A percentile compares a stretch with the other conserved stretches of the same genome.
These are phyloP conservation scores for Hypomontagnella submonticulosa DNA, from an alignment of 495 filamentous ascomycete species.

Conservation along the genomic window DNA sequence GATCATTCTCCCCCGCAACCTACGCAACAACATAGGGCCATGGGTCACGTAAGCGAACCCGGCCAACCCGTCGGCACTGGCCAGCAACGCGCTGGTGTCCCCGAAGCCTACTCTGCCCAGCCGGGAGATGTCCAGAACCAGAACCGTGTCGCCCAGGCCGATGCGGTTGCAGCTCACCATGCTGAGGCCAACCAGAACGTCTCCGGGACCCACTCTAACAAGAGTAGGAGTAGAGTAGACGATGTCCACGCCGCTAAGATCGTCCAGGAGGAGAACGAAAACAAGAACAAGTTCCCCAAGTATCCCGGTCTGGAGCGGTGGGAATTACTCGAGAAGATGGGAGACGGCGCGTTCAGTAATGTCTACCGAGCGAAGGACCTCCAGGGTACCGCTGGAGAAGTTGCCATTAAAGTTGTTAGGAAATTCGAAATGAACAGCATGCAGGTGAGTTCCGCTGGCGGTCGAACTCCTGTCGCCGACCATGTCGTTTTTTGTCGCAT, in stretches of 20 bases:
- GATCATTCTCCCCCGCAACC: conserved; percentile 67
- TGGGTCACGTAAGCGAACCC: conserved; percentile 61
- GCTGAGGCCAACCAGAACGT: conserved; percentile 50
- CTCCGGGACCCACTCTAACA: conserved; percentile 33
- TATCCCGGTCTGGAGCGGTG: conserved; percentile 95
- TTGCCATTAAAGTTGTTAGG: conserved; percentile 97
- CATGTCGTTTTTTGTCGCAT: conserved; percentile 43
- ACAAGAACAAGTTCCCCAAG: conserved; percentile 82
- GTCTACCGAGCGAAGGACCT: conserved; percentile 90
- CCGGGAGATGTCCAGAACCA: conserved; percentile 62
- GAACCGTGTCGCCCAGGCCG: conserved; percentile 73
- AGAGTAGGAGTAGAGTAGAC: conserved; percentile 64
- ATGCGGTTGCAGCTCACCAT: conserved; percentile 66
- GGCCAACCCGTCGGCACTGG: conserved; percentile 56
- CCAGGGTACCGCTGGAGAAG: conserved; percentile 74
- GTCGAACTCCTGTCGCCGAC: conserved; percentile 41
- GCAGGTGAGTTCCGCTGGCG: conserved; percentile 79
- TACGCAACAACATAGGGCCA: conserved; percentile 53
- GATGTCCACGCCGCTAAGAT: conserved; percentile 79
- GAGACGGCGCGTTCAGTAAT: conserved; percentile 98
- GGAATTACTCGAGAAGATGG: conserved; percentile 96
- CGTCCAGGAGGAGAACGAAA: conserved; percentile 89
- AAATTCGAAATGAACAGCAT: conserved; percentile 98
- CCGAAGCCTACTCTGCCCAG: conserved; percentile 67
- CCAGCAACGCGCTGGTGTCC: conserved; percentile 47